Evolutionary conservation across 78 protist species (phyloP).

Genomic region (Planoprotostelium fungivorum): DNA sequence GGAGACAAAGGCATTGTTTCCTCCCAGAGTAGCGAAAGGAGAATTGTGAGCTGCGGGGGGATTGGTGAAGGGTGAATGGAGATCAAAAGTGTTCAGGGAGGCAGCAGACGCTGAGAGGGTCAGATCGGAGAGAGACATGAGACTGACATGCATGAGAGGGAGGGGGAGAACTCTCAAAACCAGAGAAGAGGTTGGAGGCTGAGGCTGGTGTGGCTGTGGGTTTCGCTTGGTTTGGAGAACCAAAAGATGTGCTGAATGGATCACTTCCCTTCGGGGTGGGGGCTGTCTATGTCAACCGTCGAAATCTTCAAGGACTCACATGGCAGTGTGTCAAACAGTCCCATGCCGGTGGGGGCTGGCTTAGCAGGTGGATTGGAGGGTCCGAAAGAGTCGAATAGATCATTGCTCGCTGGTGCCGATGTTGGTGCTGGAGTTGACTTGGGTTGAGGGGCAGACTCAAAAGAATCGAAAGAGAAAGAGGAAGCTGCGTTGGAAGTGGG

Average conservation of each 20-base stretch:
- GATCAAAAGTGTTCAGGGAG: background rate
- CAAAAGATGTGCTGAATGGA: background rate
- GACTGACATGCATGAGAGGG: background rate
- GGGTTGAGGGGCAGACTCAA: too few relatives aligned
- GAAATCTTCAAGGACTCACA: too few relatives aligned
- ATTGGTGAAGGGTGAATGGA: too few relatives aligned
- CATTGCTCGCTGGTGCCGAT: background rate
- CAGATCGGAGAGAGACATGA: background rate
- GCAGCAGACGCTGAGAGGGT: background rate
- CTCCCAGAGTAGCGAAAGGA: too few relatives aligned
- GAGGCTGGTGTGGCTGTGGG: background rate
- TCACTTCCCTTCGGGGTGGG: too few relatives aligned
- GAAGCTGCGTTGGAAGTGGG: background rate
- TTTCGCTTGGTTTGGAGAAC: background rate
- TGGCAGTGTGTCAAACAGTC: too few relatives aligned
- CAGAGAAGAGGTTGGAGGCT: background rate
- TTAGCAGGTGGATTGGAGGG: too few relatives aligned
- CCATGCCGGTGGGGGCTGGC: too few relatives aligned
- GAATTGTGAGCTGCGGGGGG: too few relatives aligned
- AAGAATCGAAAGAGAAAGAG: background rate
- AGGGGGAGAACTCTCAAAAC: background rate
- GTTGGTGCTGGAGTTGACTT: background rate
- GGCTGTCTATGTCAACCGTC: too few relatives aligned
- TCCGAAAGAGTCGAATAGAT: background rate
- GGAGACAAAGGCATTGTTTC: too few relatives aligned